Evolutionary conservation across 768 basidiomycete species (phyloP), one percentile per base, ranked within the genome.

Genomic region (Gloeostereum incarnatum): DNA sequence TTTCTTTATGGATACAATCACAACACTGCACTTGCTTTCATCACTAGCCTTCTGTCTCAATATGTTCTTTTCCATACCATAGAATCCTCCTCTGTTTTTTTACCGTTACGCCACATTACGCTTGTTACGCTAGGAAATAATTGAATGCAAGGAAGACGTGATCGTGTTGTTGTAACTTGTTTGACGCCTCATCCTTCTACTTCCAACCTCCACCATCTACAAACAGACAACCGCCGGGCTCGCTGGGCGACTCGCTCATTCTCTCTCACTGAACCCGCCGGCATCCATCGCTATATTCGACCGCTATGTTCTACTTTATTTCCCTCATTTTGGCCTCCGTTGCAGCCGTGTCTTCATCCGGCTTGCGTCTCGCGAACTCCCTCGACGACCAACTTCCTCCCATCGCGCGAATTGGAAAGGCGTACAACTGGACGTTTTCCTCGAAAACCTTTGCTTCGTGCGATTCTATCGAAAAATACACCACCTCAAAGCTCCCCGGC

Each of bases 321-420:
- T 77, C 78, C 48, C 60, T 48, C 49, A 45, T 69, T 50, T 41
- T 74, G 49, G 57, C 58, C 46, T 51, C 59, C 35, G 52, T 66
- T 45, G 52, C 56, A 44, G 53, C 62, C 35, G 53, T 55, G 33
- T 57, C 55, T 38, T 61, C 65, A 27, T 66, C 69, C 44, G 62
- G 72, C 40, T 63, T 74, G 30, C 61, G 55, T 40, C 64, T 91
- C 31, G 52, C 63, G 34, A 71, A 73, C 53, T 75, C 85, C 20
- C 62, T 89, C 27, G 66, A 75, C 44, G 63, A 65, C 22, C 93
- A 98, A 60, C 72, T 78, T 31, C 90, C 92, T 14, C 67, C 69
- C 30, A 74, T 96, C 43, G 90, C 88, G 16, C 78, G 87, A 42
- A 58, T 79, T 26, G 63, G 65, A 51, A 47, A 71, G 38, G 62